Base-by-base conservation (phyloP, 2,329 filamentous ascomycete species). In the Lanzia echinophila region DNA sequence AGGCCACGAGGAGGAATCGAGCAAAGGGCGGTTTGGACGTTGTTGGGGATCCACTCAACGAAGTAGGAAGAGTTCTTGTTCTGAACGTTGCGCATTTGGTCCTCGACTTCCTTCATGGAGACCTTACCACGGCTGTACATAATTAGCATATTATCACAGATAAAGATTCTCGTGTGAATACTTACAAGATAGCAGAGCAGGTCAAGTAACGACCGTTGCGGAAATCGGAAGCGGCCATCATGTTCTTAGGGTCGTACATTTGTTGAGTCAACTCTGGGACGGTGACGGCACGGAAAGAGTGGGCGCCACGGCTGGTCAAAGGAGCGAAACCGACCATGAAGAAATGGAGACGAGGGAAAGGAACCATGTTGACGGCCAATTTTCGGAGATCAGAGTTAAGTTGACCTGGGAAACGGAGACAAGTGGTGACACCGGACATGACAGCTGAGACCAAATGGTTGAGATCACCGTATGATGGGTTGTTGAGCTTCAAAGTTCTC, bases 231-330 rank as follows among this genome's bases (percentile, higher is more conserved):
- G 94, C 94, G 78, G 94, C 94, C 94, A 99, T 99, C 92, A 99
- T 99, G 87, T 99, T 99, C 90, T 97, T 99, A 70, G 94, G 92
- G 81, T 99, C 94, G 82, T 95, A 99, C 90, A 99, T 97, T 78
- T 99, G 94, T 82, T 99, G 94, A 69, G 94, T 97, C 74, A 99
- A 84, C 82, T 99, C 94, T 56, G 94, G 92, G 59, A 99, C 94
- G 70, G 87, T 91, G 75, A 97, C 88, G 65, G 94, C 92, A 72
- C 94, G 94, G 92, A 97, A 99, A 67, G 88, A 90, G 82, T 95
- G 76, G 65, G 92, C 87, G 68, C 86, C 85, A 75, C 87, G 86
- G 77, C 90, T 95, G 74, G 94, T 99, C 70, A 99, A 84, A 72
- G 94, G 94, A 75, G 94, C 92, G 74, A 99, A 99, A 75, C 94